phyloP scores from a whole-genome alignment of 1,284 basidiomycete species.

The Cryptococcus jaspeensis region DNA sequence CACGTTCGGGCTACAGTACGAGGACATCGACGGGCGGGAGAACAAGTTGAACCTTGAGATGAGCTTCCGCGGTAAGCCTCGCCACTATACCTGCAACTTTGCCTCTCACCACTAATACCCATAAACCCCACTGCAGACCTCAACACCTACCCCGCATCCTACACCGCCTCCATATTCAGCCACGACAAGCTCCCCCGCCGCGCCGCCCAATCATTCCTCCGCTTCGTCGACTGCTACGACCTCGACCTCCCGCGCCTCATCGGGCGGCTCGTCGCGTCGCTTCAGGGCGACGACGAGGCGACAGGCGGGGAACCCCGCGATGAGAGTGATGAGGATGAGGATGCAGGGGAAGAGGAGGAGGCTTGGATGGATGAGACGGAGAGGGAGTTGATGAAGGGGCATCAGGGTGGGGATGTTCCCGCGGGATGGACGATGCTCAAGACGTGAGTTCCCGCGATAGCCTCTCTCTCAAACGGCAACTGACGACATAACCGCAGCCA shows the following conservation, averaged over 20 bases:
- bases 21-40: constrained; percentile 24
- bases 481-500: constrained; percentile 11
- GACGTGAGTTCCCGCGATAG: constrained; percentile 18
- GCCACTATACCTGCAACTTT: neutral
- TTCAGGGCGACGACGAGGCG: constrained; percentile 34
- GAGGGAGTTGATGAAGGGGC: neutral
- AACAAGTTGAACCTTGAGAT: constrained; percentile 10
- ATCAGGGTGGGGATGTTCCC: constrained; percentile 4
- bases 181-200: constrained; percentile 3
- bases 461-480: neutral
- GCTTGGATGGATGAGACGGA: constrained; percentile 4
- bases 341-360: constrained; percentile 3
- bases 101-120: neutral
- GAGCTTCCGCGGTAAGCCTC: constrained; percentile 17
- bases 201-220: constrained; percentile 10
- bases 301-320: constrained; percentile 14
- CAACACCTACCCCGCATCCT: constrained; percentile 15
- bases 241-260: constrained; percentile 13
- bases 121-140: constrained; percentile 6
- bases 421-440: constrained; percentile 14
- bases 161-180: constrained; percentile 8
- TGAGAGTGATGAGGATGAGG: constrained; percentile 10
- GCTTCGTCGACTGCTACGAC: constrained; percentile 23
- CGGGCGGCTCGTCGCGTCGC: constrained; percentile 11
- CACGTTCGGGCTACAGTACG: constrained; percentile 16